Percentiles rank a stretch among this genome's conserved stretches.
Evolutionary conservation across 208 protist genomes (phyloP).

Genomic region (Entamoeba nuttalli): DNA sequence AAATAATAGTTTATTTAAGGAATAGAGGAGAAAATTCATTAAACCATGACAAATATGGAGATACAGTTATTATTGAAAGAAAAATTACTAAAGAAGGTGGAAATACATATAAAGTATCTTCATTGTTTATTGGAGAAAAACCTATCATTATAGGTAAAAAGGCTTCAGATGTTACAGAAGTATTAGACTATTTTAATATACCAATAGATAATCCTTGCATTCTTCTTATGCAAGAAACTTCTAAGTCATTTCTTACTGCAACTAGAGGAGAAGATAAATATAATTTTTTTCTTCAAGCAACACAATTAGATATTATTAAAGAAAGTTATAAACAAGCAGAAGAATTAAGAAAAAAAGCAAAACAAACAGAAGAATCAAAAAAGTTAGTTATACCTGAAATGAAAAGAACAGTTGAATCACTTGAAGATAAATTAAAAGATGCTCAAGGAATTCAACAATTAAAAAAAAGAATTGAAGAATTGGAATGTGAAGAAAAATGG

Average conservation of each 20-base stretch:
- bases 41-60: conserved; percentile 9
- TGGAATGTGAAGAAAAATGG: background rate
- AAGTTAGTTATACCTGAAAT: background rate
- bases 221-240: background rate
- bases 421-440: background rate
- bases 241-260: background rate
- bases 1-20: background rate
- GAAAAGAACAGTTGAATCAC: background rate
- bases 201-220: background rate
- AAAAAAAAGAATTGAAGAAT: background rate
- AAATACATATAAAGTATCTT: background rate
- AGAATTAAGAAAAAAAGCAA: background rate
- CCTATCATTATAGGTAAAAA: background rate
- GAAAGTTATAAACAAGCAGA: background rate
- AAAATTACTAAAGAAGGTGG: background rate
- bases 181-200: background rate
- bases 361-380: background rate
- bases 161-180: background rate
- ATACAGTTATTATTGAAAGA: background rate
- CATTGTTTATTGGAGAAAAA: background rate
- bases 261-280: background rate
- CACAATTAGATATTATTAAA: background rate
- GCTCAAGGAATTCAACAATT: background rate
- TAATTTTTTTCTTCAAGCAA: background rate
- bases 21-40: background rate